These are phyloP conservation scores for Saccharum hybrid DNA, from an alignment of 202 grass and related monocot species.

Conservation along the genomic window DNA sequence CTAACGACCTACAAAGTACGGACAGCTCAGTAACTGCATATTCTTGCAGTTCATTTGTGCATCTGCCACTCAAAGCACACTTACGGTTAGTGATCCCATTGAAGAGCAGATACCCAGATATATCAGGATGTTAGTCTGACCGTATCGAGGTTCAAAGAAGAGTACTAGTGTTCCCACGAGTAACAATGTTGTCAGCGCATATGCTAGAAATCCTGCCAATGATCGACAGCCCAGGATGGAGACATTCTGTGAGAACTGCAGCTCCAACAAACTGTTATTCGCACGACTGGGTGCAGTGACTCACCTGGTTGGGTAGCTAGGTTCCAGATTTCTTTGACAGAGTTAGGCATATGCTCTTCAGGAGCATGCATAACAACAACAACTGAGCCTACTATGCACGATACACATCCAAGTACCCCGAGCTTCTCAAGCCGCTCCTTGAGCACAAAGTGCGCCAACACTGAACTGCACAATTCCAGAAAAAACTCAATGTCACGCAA, in stretches of 20 bases:
- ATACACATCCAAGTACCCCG: slow-evolving; percentile 84
- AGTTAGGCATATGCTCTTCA: slow-evolving; percentile 70
- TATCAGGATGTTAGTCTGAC: slow-evolving; percentile 89
- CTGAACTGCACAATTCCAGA: slow-evolving; percentile 56
- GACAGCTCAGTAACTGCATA: background rate
- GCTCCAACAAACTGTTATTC: background rate
- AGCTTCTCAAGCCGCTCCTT: slow-evolving; percentile 82
- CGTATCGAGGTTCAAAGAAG: slow-evolving; percentile 87
- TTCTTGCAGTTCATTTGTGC: slow-evolving; percentile 22
- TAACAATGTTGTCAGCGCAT: slow-evolving; percentile 60
- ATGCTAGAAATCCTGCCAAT: slow-evolving; percentile 75
- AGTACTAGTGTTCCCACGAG: slow-evolving; percentile 60
- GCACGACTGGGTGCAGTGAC: background rate
- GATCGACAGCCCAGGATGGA: slow-evolving; percentile 37
- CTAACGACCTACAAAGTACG: slow-evolving; percentile 76
- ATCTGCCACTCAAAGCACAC: slow-evolving; percentile 25
- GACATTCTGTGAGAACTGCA: slow-evolving; percentile 14
- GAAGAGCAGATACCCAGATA: slow-evolving; percentile 95
- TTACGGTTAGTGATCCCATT: slow-evolving; percentile 95
- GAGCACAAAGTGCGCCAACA: slow-evolving; percentile 86
- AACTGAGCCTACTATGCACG: slow-evolving; percentile 92
- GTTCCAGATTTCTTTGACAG: slow-evolving; percentile 90
- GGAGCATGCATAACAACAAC: slow-evolving; percentile 91
- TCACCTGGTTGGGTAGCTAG: slow-evolving; percentile 89
- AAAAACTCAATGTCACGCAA: slow-evolving; percentile 5